Conservation (phyloP, 495 filamentous ascomycete genomes). For the Penicillium robsamsonii region DNA sequence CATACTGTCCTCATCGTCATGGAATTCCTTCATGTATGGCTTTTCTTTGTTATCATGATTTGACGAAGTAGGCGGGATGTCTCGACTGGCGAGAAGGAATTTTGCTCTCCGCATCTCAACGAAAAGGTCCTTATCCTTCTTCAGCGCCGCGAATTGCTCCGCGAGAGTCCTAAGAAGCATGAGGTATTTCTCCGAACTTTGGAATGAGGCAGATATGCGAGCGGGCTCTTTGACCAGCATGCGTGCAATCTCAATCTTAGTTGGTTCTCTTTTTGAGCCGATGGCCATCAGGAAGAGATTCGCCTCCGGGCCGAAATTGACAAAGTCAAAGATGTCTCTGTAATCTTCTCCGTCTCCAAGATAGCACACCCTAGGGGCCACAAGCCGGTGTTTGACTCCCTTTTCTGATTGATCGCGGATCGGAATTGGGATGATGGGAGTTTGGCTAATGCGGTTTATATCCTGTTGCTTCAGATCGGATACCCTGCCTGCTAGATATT, state of each 20-base stretch:
- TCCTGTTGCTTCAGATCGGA: conserved; percentile 64
- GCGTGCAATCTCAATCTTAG: conserved; percentile 74
- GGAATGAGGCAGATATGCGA: conserved; percentile 70
- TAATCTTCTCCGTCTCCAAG: conserved; percentile 74
- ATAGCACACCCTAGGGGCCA: conserved; percentile 71
- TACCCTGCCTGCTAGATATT: conserved; percentile 75
- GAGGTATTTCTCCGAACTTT: conserved; percentile 80
- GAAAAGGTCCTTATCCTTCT: conserved; percentile 73
- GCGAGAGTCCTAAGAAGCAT: conserved; percentile 74
- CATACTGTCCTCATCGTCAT: conserved; percentile 65
- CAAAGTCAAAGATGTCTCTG: conserved; percentile 91
- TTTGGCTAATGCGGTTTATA: conserved; percentile 55
- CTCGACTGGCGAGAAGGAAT: conserved; percentile 77
- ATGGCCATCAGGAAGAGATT: conserved; percentile 84
- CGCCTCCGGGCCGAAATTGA: conserved; percentile 84
- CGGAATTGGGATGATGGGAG: conserved; percentile 69
- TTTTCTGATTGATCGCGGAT: conserved; percentile 39
- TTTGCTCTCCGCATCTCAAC: conserved; percentile 69
- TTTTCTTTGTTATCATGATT: conserved; percentile 26
- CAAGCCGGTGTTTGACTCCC: conserved; percentile 35
- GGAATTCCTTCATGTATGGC: conserved; percentile 37
- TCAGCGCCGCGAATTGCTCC: conserved; percentile 64
- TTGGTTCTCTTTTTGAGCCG: conserved; percentile 88
- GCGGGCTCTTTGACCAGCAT: conserved; percentile 77
- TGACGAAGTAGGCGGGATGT: conserved; percentile 51